These are phyloP conservation scores for Daedaleopsis nitida DNA, from an alignment of 768 basidiomycete species.

Conservation along the genomic window DNA sequence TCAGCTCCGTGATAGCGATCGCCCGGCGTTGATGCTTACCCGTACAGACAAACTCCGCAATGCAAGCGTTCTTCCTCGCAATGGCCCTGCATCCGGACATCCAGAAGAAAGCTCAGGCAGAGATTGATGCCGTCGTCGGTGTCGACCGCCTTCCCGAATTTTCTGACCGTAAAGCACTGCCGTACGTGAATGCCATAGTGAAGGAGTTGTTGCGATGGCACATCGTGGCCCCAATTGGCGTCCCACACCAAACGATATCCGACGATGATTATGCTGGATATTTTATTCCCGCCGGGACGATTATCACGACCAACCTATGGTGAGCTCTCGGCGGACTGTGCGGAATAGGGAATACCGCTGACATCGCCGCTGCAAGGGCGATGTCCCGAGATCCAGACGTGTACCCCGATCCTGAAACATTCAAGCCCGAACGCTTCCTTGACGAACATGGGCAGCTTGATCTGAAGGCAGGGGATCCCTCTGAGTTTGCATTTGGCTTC, in stretches of 20 bases:
- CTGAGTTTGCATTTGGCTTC: constrained; percentile 9
- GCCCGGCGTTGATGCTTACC: background rate
- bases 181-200: constrained; percentile 16
- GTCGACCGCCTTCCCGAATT: constrained; percentile 17
- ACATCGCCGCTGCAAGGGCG: background rate
- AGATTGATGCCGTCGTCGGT: constrained; percentile 18
- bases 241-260: constrained; percentile 32
- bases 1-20: background rate
- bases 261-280: constrained; percentile 36
- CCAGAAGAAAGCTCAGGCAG: constrained; percentile 18
- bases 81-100: constrained; percentile 18
- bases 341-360: background rate
- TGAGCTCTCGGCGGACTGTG: background rate
- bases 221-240: constrained; percentile 22
- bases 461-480: background rate
- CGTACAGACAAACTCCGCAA: background rate
- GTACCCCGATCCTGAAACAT: constrained; percentile 10
- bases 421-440: constrained; percentile 12
- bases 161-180: constrained; percentile 6
- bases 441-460: background rate
- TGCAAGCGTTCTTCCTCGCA: constrained; percentile 12
- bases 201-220: constrained; percentile 14
- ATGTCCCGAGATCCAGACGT: constrained; percentile 5
- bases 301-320: constrained; percentile 20
- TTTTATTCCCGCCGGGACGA: constrained; percentile 35